Base-by-base conservation (phyloP, 768 basidiomycete genomes). In the Boletus rubescentipes region DNA sequence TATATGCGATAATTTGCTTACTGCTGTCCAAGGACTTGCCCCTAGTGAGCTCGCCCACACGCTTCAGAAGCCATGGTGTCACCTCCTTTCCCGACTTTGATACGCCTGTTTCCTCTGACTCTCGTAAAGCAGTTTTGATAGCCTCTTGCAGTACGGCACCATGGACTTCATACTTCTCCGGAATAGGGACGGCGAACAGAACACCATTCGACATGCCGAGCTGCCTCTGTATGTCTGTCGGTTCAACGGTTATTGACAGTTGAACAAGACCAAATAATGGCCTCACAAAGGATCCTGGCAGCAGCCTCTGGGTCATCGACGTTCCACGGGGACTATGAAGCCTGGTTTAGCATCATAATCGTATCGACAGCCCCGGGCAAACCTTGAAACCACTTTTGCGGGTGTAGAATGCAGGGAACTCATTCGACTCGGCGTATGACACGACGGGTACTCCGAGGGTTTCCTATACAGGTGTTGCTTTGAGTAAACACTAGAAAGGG, bases 361-460 rank as follows among this genome's bases (percentile, higher is more conserved):
- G 21, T 21, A 26, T 29, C 9, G 9, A 38, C 29, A 23, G 15
- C 3, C 32, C 51, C 41, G 35, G 3, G 30, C 62, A 48, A 43
- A 37, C 91, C 76, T 89, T 76, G 67, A 86, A 85, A 1, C 96
- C 96, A 58, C 92, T 94, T 46, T 75, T 76, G 16, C 89, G 87
- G 12, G 84, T 82, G 68, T 93, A 99, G 74, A 99, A 99, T 0
- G 95, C 97, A 2, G 97, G 97, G 61, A 98, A 98, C 61, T 94
- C 90, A 16, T 80, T 76, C 0, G 85, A 84, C 41, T 80, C 64
- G 1, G 85, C 84, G 61, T 90, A 95, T 0, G 91, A 82, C 5
- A 95, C 69, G 2, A 97, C 94, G 2, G 93, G 92, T 12, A 98
- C 93, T 3, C 96, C 96, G 35, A 95, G 82, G 0, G 95, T 95